phyloP scores from a whole-genome alignment of 2,329 filamentous ascomycete genomes.

The Calonectria honghensis region DNA sequence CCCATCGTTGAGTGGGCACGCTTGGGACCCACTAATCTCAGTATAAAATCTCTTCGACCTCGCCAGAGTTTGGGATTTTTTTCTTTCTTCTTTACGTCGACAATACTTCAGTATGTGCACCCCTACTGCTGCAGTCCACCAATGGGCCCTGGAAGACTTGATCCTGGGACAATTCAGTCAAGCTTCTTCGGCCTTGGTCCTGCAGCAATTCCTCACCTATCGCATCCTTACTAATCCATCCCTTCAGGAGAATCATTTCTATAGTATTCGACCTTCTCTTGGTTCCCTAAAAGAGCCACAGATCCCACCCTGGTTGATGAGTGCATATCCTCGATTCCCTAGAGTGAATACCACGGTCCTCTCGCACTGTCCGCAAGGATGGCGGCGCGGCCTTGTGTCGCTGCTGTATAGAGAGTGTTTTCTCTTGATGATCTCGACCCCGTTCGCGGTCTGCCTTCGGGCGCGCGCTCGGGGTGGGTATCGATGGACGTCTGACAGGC shows the following conservation, averaged over 20 bases:
- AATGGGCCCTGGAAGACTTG: not conserved
- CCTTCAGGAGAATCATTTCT: slow-evolving; percentile 16
- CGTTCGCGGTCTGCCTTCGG: slow-evolving; percentile 15
- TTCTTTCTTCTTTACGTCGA: slow-evolving; percentile 9
- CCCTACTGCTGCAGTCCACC: not conserved
- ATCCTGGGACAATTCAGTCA: not conserved
- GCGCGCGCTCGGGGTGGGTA: slow-evolving; percentile 14
- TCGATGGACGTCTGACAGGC: slow-evolving; percentile 18
- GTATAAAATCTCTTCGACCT: slow-evolving; percentile 3
- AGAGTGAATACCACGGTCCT: slow-evolving; percentile 10
- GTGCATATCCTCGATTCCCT: slow-evolving; percentile 9
- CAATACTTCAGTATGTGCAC: slow-evolving; percentile 19
- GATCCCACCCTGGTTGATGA: slow-evolving; percentile 20
- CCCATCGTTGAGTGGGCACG: not conserved
- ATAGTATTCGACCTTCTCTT: slow-evolving; percentile 21
- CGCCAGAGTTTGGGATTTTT: not conserved
- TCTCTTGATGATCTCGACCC: slow-evolving; percentile 17
- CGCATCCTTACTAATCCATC: not conserved
- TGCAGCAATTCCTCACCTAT: not conserved
- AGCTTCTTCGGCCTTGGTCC: not conserved
- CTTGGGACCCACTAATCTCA: not conserved
- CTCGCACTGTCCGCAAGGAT: slow-evolving; percentile 19
- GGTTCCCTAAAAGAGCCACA: slow-evolving; percentile 20
- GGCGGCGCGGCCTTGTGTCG: not conserved
- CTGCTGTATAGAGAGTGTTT: slow-evolving; percentile 19